Conservation (phyloP, 2,329 filamentous ascomycete genomes). For the Tolypocladium tundrense region DNA sequence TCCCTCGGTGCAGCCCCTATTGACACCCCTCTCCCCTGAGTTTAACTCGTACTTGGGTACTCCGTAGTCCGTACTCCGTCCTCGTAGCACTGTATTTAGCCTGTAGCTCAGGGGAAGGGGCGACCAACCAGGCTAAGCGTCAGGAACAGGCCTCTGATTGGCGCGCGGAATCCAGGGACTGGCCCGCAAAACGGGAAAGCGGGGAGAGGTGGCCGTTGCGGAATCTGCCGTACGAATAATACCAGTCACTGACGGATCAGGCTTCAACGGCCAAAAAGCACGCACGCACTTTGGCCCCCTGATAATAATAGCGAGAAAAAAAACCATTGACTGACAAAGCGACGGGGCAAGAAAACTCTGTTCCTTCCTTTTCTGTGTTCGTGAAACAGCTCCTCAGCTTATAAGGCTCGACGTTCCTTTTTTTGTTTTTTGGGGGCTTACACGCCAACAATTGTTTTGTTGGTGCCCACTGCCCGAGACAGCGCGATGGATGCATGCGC, state of each 20-base stretch:
- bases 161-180: conserved; percentile 18
- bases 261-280: background rate
- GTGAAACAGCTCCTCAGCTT: background rate
- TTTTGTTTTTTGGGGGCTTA: too few relatives aligned
- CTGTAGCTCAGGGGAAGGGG: conserved; percentile 1
- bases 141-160: conserved; percentile 31
- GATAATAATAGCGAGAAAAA: background rate
- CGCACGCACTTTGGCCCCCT: background rate
- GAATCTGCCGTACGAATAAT: background rate
- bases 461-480: background rate
- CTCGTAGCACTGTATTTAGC: too few relatives aligned
- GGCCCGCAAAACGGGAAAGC: conserved; percentile 3
- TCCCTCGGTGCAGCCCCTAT: background rate
- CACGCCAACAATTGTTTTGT: background rate
- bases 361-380: background rate
- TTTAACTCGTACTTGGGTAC: background rate
- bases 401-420: background rate
- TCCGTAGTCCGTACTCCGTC: too few relatives aligned
- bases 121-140: conserved; percentile 19
- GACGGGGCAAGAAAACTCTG: background rate
- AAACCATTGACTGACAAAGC: background rate
- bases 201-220: background rate
- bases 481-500: background rate
- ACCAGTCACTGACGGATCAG: background rate
- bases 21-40: background rate